Evolutionary conservation across 176 grass and related monocot species (phyloP).

Genomic region (Poa pratensis): DNA sequence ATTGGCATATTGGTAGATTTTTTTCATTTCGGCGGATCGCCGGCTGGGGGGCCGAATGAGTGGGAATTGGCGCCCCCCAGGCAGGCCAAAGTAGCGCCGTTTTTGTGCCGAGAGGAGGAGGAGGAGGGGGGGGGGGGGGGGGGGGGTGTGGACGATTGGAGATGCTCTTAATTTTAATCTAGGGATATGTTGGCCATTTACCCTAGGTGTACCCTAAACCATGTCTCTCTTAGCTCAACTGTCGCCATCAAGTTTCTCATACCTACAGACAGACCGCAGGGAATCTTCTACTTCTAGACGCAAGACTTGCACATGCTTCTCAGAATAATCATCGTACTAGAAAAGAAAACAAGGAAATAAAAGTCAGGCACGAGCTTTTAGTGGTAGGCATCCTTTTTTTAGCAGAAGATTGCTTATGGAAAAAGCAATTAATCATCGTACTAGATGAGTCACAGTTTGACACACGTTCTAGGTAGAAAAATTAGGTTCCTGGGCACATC

Average conservation of each 20-base stretch:
- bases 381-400: neutral
- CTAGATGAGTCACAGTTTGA: neutral
- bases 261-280: too few species aligned
- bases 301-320: conserved; percentile 22
- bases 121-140: too few species aligned
- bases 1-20: too few species aligned
- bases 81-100: too few species aligned
- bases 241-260: neutral
- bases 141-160: too few species aligned
- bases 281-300: neutral
- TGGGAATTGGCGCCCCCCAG: too few species aligned
- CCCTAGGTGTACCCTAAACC: too few species aligned
- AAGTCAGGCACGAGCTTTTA: neutral
- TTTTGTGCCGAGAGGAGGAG: too few species aligned
- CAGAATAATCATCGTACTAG: neutral
- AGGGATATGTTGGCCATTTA: neutral
- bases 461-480: too few species aligned
- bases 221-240: neutral
- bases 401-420: neutral
- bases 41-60: too few species aligned
- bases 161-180: too few species aligned
- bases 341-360: neutral
- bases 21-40: too few species aligned
- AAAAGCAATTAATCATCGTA: conserved; percentile 16
- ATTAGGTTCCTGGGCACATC: conserved; percentile 7